Evolutionary conservation across 2,329 filamentous ascomycete genomes (phyloP), one percentile per base, ranked within the genome.

Genomic region (Alternaria novae-zelandiae): DNA sequence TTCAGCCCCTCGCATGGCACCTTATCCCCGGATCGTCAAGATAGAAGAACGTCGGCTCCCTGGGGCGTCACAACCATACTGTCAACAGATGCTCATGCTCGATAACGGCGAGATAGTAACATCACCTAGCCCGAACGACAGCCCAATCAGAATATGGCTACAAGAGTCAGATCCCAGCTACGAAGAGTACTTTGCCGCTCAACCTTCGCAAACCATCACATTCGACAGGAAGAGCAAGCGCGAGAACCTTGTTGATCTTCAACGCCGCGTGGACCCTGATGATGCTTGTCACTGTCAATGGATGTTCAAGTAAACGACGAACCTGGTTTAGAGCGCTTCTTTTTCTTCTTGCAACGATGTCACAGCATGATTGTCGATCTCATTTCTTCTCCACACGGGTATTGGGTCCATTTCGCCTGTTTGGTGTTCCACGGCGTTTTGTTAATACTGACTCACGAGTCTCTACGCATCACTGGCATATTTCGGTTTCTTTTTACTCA

Each of bases 41-140:
- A 83, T 91, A 49, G 87, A 90, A 74, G 89, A 91, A 77, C 86
- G 88, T 55, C 85, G 89, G 23, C 74, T 86, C 17, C 78, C 82
- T 8, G 79, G 82, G 46, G 79, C 82, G 6, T 75, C 81, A 9
- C 71, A 82, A 54, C 86, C 89, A 1, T 91, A 90, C 74, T 91
- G 89, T 72, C 84, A 90, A 70, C 86, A 90, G 72, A 90, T 90
- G 84, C 82, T 86, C 65, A 82, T 91, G 12, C 79, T 88, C 58
- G 78, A 85, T 51, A 81, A 88, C 66, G 85, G 85, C 28, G 70
- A 76, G 9, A 74, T 86, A 32, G 77, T 81, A 28, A 74, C 77
- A 36, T 77, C 78, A 25, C 63, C 68, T 1, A 75, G 79, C 57
- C 64, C 62, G 20, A 74, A 78, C 46, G 78, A 77, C 26, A 68